phyloP scores from a whole-genome alignment of 2,329 filamentous ascomycete species.

The Hypoxylon sp. region DNA sequence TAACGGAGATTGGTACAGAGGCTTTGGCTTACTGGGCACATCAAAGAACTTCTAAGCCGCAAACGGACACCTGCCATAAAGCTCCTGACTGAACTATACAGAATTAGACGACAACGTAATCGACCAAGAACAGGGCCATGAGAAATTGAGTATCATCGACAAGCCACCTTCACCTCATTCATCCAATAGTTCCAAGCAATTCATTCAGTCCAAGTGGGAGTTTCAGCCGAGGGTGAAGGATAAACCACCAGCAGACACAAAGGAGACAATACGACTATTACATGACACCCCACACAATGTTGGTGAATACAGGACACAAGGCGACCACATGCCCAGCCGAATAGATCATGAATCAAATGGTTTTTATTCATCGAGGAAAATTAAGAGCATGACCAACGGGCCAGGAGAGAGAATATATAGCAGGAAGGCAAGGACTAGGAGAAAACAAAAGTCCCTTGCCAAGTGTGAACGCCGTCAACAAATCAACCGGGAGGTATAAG shows the following conservation, averaged over 20 bases:
- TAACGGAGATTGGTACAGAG: not conserved
- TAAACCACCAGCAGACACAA: slow-evolving; percentile 23
- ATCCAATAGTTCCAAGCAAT: no score
- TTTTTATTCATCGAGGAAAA: slow-evolving; percentile 22
- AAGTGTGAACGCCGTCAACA: slow-evolving; percentile 30
- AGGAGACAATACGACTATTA: slow-evolving; percentile 30
- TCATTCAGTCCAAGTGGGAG: slow-evolving; percentile 13
- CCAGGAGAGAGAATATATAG: slow-evolving; percentile 13
- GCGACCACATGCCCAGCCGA: slow-evolving; percentile 7
- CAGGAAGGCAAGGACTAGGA: slow-evolving; percentile 18
- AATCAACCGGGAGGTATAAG: slow-evolving; percentile 28
- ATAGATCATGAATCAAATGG: slow-evolving; percentile 14
- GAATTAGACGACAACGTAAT: not conserved
- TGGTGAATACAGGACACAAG: slow-evolving; percentile 8
- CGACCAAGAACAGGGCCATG: no score
- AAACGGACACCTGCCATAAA: not conserved
- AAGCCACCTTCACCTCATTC: no score
- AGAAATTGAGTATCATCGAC: no score
- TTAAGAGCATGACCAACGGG: slow-evolving; percentile 17
- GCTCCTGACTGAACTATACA: not conserved
- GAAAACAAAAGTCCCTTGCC: slow-evolving; percentile 22
- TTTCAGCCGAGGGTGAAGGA: slow-evolving; percentile 3
- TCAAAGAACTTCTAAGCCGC: not conserved
- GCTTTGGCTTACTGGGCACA: not conserved
- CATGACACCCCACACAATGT: slow-evolving; percentile 20